phyloP scores from a whole-genome alignment of 768 basidiomycete genomes.

The Serpula lacrymans region DNA sequence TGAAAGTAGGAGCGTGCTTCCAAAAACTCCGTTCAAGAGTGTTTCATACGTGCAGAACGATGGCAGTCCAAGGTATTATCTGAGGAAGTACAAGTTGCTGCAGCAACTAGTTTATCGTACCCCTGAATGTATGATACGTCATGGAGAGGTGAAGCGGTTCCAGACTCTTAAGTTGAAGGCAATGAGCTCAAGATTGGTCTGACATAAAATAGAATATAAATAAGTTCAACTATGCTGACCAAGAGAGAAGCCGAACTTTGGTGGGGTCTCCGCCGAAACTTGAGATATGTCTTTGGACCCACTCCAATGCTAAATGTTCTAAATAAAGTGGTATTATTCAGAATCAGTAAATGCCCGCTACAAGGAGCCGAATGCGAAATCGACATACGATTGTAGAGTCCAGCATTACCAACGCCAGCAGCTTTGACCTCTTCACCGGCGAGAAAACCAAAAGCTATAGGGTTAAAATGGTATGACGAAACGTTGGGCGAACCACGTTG shows the following conservation, averaged over 20 bases:
- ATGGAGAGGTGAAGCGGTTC: constrained; percentile 5
- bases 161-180: constrained; percentile 10
- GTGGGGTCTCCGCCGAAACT: constrained; percentile 48
- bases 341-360: too few species aligned
- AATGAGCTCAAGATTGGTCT: too few species aligned
- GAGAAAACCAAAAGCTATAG: constrained; percentile 38
- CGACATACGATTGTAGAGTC: constrained; percentile 47
- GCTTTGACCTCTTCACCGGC: constrained; percentile 37
- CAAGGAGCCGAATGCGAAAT: constrained; percentile 8
- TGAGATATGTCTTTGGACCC: constrained; percentile 50
- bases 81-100: constrained; percentile 9
- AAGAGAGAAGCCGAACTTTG: constrained; percentile 18
- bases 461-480: too few species aligned
- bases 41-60: constrained; percentile 12
- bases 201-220: too few species aligned
- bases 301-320: constrained; percentile 43
- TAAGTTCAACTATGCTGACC: background rate
- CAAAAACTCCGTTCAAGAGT: constrained; percentile 7
- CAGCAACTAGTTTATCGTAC: constrained; percentile 13
- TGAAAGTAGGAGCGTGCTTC: constrained; percentile 8
- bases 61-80: constrained; percentile 14
- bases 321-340: too few species aligned
- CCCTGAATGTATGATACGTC: constrained; percentile 4
- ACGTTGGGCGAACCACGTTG: too few species aligned
- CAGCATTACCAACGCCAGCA: constrained; percentile 43